Conservation (phyloP, 2,329 filamentous ascomycete genomes). For the Cordyceps fumosorosea region DNA sequence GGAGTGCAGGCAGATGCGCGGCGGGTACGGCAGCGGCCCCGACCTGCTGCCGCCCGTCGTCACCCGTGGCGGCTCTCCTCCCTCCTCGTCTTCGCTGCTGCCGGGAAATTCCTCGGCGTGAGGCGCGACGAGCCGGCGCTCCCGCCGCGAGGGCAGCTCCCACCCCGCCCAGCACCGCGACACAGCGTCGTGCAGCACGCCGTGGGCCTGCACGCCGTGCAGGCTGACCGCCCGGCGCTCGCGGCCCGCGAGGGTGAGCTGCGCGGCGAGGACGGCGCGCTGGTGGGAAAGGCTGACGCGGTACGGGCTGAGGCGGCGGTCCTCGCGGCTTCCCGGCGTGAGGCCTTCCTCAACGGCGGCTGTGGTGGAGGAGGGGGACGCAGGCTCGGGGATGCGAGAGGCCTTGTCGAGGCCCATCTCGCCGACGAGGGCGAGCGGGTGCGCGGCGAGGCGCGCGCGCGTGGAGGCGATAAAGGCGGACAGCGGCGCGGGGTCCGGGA, state of each 20-base stretch:
- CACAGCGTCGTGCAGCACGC: slow-evolving; percentile 59
- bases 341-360: slow-evolving; percentile 30
- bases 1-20: slow-evolving; percentile 87
- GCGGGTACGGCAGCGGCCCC: slow-evolving; percentile 57
- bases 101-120: slow-evolving; percentile 41
- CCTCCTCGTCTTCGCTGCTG: slow-evolving; percentile 30
- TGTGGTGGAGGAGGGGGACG: slow-evolving; percentile 31
- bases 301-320: slow-evolving; percentile 59
- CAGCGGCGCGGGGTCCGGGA: slow-evolving; percentile 57
- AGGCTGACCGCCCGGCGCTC: slow-evolving; percentile 59
- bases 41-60: slow-evolving; percentile 12
- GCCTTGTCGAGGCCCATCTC: slow-evolving; percentile 73
- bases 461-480: slow-evolving; percentile 53
- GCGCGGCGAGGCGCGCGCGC: slow-evolving; percentile 43
- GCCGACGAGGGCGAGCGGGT: slow-evolving; percentile 63
- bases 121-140: slow-evolving; percentile 44
- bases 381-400: slow-evolving; percentile 63
- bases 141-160: slow-evolving; percentile 55
- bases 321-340: slow-evolving; percentile 66
- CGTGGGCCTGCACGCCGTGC: slow-evolving; percentile 72
- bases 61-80: slow-evolving; percentile 16
- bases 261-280: slow-evolving; percentile 55
- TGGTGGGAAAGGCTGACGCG: slow-evolving; percentile 65
- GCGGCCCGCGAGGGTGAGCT: slow-evolving; percentile 65
- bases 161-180: slow-evolving; percentile 63